phyloP scores from a whole-genome alignment of 1,284 basidiomycete genomes.

The Cutaneotrichosporon mucoides region DNA sequence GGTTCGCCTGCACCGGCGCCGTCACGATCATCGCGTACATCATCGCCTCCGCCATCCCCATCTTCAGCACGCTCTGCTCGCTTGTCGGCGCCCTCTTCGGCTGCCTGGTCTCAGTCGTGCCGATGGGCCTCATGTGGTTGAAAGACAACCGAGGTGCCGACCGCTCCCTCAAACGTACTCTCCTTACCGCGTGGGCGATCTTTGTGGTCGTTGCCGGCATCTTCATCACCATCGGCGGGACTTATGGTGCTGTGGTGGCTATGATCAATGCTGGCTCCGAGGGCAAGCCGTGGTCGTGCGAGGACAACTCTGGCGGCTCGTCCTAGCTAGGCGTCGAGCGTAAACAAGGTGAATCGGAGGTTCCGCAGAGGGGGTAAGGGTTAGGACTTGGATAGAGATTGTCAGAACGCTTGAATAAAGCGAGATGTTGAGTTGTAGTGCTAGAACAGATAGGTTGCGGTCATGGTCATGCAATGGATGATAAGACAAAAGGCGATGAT shows the following conservation, averaged over 20 bases:
- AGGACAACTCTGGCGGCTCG: slow-evolving; percentile 26
- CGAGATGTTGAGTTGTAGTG: not conserved
- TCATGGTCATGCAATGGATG: not conserved
- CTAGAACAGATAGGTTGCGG: not conserved
- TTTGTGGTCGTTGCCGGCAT: slow-evolving; percentile 22
- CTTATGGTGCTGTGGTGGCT: slow-evolving; percentile 34
- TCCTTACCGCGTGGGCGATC: slow-evolving; percentile 20
- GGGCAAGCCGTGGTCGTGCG: slow-evolving; percentile 33
- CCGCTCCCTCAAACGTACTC: slow-evolving; percentile 16
- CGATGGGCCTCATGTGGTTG: slow-evolving; percentile 32
- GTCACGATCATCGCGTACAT: slow-evolving; percentile 26
- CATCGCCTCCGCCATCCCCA: slow-evolving; percentile 20
- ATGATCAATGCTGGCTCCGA: slow-evolving; percentile 8
- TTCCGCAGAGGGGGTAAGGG: not conserved
- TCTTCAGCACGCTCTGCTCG: slow-evolving; percentile 27
- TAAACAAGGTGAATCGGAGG: not conserved
- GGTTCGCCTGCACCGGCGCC: slow-evolving; percentile 27
- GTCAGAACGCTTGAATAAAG: too few relatives aligned
- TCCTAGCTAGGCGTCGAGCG: too few relatives aligned
- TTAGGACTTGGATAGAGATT: not conserved
- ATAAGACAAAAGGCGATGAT: not conserved
- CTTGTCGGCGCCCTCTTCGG: slow-evolving; percentile 31
- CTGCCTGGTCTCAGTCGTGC: slow-evolving; percentile 14
- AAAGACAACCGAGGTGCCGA: slow-evolving; percentile 18
- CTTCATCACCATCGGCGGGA: slow-evolving; percentile 31